phyloP scores from a whole-genome alignment of 2,329 filamentous ascomycete species.

The Pestalotiopsis sp. region DNA sequence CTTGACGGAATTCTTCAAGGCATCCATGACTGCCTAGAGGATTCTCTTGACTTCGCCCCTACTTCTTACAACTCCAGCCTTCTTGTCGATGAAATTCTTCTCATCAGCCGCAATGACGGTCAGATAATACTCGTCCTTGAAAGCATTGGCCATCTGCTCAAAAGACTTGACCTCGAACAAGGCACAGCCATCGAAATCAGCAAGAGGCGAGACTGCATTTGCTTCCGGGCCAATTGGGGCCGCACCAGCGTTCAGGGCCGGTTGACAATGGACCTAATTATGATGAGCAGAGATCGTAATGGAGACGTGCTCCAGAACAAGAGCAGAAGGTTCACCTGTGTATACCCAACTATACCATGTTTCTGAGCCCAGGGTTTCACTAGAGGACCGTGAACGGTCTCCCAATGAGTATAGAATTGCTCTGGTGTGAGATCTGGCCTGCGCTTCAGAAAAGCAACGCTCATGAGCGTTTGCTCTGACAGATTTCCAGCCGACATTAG shows the following conservation, averaged over 20 bases:
- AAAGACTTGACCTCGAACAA: slow-evolving; percentile 31
- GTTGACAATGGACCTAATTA: slow-evolving; percentile 26
- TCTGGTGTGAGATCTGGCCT: slow-evolving; percentile 29
- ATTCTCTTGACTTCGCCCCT: slow-evolving; percentile 21
- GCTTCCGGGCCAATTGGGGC: slow-evolving; percentile 18
- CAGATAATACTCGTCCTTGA: slow-evolving; percentile 33
- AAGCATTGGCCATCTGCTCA: slow-evolving; percentile 28
- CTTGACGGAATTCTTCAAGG: neutral
- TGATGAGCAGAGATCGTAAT: neutral
- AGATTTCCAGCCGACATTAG: neutral
- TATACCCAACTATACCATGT: slow-evolving; percentile 33
- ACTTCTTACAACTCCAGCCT: slow-evolving; percentile 24
- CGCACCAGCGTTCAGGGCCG: slow-evolving; percentile 25
- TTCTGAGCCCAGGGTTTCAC: slow-evolving; percentile 36
- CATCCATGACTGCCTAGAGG: neutral
- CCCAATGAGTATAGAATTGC: slow-evolving; percentile 38
- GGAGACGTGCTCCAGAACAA: neutral
- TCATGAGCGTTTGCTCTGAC: slow-evolving; percentile 12
- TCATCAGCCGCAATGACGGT: slow-evolving; percentile 32
- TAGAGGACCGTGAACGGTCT: slow-evolving; percentile 33
- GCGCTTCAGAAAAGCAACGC: slow-evolving; percentile 29
- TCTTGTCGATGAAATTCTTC: slow-evolving; percentile 31
- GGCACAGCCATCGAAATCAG: slow-evolving; percentile 33
- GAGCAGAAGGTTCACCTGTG: slow-evolving; percentile 24
- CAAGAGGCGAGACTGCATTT: slow-evolving; percentile 16